These are phyloP conservation scores for Tuber microsphaerosporum DNA, from an alignment of 495 filamentous ascomycete genomes.

Conservation along the genomic window DNA sequence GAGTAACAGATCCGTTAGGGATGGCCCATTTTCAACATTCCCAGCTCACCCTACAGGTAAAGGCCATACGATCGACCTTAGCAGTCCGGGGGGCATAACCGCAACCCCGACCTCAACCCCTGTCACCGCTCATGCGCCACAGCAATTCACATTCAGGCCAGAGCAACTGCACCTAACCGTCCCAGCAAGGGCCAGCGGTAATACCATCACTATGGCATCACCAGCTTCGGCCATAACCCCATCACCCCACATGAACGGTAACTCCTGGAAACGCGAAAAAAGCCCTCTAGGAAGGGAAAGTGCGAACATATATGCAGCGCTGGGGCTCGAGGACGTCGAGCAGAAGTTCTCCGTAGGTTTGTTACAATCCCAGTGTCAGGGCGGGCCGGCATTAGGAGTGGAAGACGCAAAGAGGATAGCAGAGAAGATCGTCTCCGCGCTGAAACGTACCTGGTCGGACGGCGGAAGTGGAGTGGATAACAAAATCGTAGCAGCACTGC, in stretches of 20 bases:
- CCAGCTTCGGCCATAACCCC: slow-evolving; percentile 31
- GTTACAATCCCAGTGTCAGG: slow-evolving; percentile 22
- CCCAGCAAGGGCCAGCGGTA: slow-evolving; percentile 22
- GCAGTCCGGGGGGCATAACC: slow-evolving; percentile 28
- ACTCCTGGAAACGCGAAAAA: slow-evolving; percentile 33
- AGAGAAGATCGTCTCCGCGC: slow-evolving; percentile 26
- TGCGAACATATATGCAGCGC: slow-evolving; percentile 13
- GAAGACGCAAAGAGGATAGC: slow-evolving; percentile 36
- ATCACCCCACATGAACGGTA: slow-evolving; percentile 30
- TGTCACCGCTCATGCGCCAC: slow-evolving; percentile 32
- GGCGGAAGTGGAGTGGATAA: slow-evolving; percentile 24
- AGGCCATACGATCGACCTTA: slow-evolving; percentile 28
- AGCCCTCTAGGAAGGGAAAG: slow-evolving; percentile 22
- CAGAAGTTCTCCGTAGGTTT: slow-evolving; percentile 27
- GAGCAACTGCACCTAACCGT: slow-evolving; percentile 37
- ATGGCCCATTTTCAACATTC: slow-evolving; percentile 82
- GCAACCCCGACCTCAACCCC: slow-evolving; percentile 37
- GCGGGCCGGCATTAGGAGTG: slow-evolving; percentile 11
- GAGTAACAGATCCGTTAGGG: slow-evolving; percentile 62
- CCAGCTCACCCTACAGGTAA: slow-evolving; percentile 57
- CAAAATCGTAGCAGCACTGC: slow-evolving; percentile 23
- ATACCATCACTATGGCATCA: slow-evolving; percentile 34
- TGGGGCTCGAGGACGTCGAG: slow-evolving; percentile 28
- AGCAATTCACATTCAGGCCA: slow-evolving; percentile 35
- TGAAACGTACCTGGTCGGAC: slow-evolving; percentile 30